Evolutionary conservation across 2,329 filamentous ascomycete genomes (phyloP).

Genomic region (Scytalidium lignicola): DNA sequence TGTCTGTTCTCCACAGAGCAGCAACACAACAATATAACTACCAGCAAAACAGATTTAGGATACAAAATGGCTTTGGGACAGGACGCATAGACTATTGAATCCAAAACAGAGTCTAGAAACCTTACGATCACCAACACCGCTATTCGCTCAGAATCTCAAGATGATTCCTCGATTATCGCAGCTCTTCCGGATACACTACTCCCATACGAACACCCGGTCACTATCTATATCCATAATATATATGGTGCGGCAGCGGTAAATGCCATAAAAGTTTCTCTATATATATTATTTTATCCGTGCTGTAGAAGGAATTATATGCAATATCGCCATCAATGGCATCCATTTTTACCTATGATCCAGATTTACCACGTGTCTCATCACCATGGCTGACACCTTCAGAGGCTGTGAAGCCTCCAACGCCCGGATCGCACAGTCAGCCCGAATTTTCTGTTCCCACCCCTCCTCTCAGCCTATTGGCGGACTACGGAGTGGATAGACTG

Average conservation of each 20-base stretch:
- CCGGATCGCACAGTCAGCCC: conserved; percentile 14
- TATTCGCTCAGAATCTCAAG: conserved; percentile 28
- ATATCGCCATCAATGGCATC: conserved; percentile 64
- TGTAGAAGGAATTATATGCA: not conserved
- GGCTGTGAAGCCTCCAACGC: conserved; percentile 22
- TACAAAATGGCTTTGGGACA: not conserved
- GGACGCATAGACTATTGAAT: not conserved
- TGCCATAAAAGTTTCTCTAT: not conserved
- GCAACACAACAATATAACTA: not conserved
- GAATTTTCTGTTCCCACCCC: conserved; percentile 21
- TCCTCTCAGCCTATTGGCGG: conserved; percentile 42
- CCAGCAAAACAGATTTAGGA: not conserved
- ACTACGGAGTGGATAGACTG: conserved; percentile 68
- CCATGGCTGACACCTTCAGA: conserved; percentile 69
- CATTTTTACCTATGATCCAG: conserved; percentile 90
- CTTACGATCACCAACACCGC: not conserved
- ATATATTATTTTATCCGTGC: not conserved
- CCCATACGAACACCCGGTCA: conserved; percentile 43
- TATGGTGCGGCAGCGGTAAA: conserved; percentile 14
- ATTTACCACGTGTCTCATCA: conserved; percentile 81
- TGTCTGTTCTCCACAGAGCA: not conserved
- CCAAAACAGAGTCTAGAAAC: not conserved
- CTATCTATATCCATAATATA: conserved; percentile 29
- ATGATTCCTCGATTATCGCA: conserved; percentile 44
- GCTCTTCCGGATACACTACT: conserved; percentile 34